Percentiles rank a stretch among this genome's conserved stretches.
Conservation (phyloP, 495 filamentous ascomycete genomes). For the Talaromyces stipitatus region DNA sequence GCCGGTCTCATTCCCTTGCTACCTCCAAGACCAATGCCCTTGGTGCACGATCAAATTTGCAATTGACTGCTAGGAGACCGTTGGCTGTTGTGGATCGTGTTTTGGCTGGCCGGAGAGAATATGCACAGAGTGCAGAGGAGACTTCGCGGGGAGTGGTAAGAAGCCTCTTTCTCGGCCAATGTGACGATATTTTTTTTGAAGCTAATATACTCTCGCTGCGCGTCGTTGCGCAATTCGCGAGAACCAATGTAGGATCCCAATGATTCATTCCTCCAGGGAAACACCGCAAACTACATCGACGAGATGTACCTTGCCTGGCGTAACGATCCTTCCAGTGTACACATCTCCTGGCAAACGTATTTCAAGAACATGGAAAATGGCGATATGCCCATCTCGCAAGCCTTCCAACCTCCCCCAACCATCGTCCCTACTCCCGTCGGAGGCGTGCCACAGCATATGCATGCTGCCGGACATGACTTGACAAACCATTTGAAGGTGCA, state of each 20-base stretch:
- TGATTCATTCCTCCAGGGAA: conserved; percentile 91
- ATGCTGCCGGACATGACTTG: conserved; percentile 72
- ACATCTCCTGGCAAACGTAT: conserved; percentile 98
- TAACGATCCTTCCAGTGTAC: conserved; percentile 83
- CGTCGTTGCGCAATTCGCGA: conserved; percentile 4
- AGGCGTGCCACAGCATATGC: conserved; percentile 68
- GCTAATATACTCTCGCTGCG: conserved; percentile 18
- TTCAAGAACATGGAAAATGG: conserved; percentile 98
- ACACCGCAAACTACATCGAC: conserved; percentile 96
- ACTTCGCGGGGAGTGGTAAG: conserved; percentile 45
- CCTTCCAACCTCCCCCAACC: conserved; percentile 91
- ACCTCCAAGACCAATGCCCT: conserved; percentile 32
- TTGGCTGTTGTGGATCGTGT: conserved; percentile 33
- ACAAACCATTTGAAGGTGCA: conserved; percentile 98
- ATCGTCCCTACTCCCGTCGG: conserved; percentile 73
- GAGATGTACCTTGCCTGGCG: conserved; percentile 99
- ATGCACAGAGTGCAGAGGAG: conserved; percentile 52
- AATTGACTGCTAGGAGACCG: conserved; percentile 34
- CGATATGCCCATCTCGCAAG: conserved; percentile 93
- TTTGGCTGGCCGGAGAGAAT: conserved; percentile 33
- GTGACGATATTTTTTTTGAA: neutral
- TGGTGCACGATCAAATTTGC: conserved; percentile 36
- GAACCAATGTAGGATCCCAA: conserved; percentile 57
- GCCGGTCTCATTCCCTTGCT: conserved; percentile 39
- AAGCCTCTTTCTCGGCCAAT: neutral